These are phyloP conservation scores for Oropetium thomaeum DNA, from an alignment of 176 grass and related monocot genomes.

Conservation along the genomic window DNA sequence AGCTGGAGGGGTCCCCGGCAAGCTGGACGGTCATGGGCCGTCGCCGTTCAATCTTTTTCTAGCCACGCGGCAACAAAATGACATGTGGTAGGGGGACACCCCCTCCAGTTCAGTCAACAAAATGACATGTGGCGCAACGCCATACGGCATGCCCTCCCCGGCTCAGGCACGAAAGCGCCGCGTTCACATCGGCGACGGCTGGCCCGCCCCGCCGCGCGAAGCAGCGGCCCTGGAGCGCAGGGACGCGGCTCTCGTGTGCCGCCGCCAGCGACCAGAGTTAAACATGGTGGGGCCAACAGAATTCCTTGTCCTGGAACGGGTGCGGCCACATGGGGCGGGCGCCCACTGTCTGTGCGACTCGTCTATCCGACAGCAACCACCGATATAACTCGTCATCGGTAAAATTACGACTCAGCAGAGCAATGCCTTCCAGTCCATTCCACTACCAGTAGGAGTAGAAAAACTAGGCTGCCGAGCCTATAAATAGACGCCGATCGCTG, in stretches of 20 bases:
- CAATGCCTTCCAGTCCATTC: not conserved
- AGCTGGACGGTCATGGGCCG: not conserved
- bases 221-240: not conserved
- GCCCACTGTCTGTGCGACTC: not conserved
- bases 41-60: slow-evolving; percentile 11
- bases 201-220: not conserved
- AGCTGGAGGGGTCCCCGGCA: not conserved
- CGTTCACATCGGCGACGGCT: slow-evolving; percentile 7
- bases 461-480: not conserved
- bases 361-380: not conserved
- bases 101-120: too few relatives aligned
- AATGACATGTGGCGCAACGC: not conserved
- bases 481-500: slow-evolving; percentile 12
- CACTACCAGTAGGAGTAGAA: too few relatives aligned
- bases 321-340: slow-evolving; percentile 7
- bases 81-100: too few relatives aligned
- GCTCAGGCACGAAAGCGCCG: not conserved
- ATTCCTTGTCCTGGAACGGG: not conserved
- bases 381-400: not conserved
- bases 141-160: slow-evolving; percentile 22
- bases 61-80: not conserved
- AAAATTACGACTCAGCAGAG: not conserved
- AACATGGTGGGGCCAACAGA: not conserved
- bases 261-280: not conserved
- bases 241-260: not conserved